Percentiles rank a stretch among this genome's conserved stretches.
Evolutionary conservation across 2,329 filamentous ascomycete genomes (phyloP).

Genomic region (Xylariaceae sp.): DNA sequence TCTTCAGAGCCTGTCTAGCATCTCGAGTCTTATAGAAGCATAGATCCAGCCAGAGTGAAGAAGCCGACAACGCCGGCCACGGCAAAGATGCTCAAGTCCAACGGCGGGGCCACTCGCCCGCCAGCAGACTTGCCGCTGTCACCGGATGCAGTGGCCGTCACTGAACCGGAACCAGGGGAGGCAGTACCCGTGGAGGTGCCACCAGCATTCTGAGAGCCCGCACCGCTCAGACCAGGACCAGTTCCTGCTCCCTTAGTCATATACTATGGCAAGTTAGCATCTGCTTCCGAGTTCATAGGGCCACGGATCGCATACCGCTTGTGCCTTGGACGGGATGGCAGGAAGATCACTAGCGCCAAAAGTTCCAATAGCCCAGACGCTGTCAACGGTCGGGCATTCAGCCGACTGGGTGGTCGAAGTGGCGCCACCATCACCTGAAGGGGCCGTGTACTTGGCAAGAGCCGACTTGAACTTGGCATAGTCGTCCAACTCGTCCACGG

Average conservation of each 20-base stretch:
- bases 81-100: slow-evolving; percentile 31
- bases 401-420: slow-evolving; percentile 37
- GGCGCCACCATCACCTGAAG: slow-evolving; percentile 43
- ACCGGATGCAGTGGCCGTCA: slow-evolving; percentile 28
- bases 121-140: slow-evolving; percentile 22
- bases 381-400: slow-evolving; percentile 42
- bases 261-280: slow-evolving; percentile 28
- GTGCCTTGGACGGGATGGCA: slow-evolving; percentile 41
- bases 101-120: slow-evolving; percentile 23
- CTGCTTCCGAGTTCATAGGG: background rate
- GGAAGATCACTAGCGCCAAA: slow-evolving; percentile 38
- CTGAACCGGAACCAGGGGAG: slow-evolving; percentile 30
- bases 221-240: slow-evolving; percentile 45
- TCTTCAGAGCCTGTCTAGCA: too few species aligned
- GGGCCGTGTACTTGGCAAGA: slow-evolving; percentile 40
- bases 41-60: slow-evolving; percentile 31
- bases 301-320: slow-evolving; percentile 21
- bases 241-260: slow-evolving; percentile 45
- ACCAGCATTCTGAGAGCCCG: slow-evolving; percentile 45
- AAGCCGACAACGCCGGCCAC: slow-evolving; percentile 27
- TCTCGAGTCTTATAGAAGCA: slow-evolving; percentile 35
- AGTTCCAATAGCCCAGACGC: slow-evolving; percentile 42
- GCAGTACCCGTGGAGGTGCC: slow-evolving; percentile 38
- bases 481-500: slow-evolving; percentile 54
- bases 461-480: slow-evolving; percentile 49